Percentiles rank a stretch among this genome's conserved stretches.
These are phyloP conservation scores for Daldinia eschscholtzii DNA, from an alignment of 2,329 filamentous ascomycete genomes.

Conservation along the genomic window DNA sequence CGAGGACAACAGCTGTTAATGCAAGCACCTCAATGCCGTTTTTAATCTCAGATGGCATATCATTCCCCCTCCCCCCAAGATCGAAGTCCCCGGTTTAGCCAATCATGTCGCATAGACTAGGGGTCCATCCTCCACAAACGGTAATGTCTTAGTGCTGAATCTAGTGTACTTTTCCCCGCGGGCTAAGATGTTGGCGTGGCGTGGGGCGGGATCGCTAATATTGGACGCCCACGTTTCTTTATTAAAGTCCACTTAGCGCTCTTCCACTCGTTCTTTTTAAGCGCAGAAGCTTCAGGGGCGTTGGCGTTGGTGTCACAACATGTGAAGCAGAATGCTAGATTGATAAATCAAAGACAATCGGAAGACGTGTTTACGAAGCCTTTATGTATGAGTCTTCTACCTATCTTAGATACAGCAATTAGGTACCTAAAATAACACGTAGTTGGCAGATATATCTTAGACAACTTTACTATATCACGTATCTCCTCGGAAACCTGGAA, in stretches of 20 bases:
- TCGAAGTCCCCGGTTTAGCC: constrained; percentile 16
- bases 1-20: background rate
- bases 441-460: background rate
- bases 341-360: no score
- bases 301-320: background rate
- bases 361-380: no score
- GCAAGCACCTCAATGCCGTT: constrained; percentile 1
- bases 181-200: background rate
- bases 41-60: constrained; percentile 13
- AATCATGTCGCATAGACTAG: constrained; percentile 29
- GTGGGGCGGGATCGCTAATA: constrained; percentile 4
- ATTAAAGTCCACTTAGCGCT: background rate
- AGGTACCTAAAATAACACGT: no score
- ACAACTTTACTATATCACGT: no score
- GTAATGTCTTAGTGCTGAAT: constrained; percentile 39
- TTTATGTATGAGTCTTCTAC: no score
- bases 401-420: no score
- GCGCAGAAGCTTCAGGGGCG: background rate
- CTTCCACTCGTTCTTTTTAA: background rate
- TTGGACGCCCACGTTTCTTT: constrained; percentile 12
- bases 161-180: constrained; percentile 19
- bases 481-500: background rate
- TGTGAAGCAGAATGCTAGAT: background rate
- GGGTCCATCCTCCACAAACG: constrained; percentile 42
- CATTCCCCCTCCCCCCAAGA: background rate